Evolutionary conservation across 371 early-diverging fungal genomes (phyloP), one percentile per base, ranked within the genome.

Genomic region (Chytridiales sp.): DNA sequence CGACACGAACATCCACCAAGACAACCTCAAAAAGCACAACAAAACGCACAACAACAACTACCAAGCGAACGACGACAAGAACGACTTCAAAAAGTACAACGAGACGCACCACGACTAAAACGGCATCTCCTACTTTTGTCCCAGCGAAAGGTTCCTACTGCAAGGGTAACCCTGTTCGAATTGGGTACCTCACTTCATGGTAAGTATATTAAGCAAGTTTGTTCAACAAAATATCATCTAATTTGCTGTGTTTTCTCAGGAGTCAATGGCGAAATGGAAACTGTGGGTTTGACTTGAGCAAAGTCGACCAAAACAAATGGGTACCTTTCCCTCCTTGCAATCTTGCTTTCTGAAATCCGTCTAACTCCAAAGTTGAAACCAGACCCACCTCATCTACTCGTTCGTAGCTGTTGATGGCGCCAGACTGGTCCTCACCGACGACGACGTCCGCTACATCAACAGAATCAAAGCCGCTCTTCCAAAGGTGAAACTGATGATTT

Each of bases 181-280:
- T 56, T 13, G 57, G 57, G 4, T 56, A 56, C 32, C 30, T 56
- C 24, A 56, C 57, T 9, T 41, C 57, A 0, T 56, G 57, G 57
- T 40, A 24, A 15, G 39, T 38, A 29, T 55, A 55, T 22, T 29
- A 24, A 15, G 24, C 44, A 11, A 6, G 9, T 44, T 44, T 44
- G 8, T 44, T 19, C 24, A 11, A 44, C 19, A 44, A n/a, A n/a
- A n/a, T n/a, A n/a, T n/a, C n/a, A n/a, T n/a, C n/a, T n/a, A n/a
- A n/a, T n/a, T n/a, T n/a, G n/a, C n/a, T n/a, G n/a, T n/a, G n/a
- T n/a, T n/a, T 44, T 21, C 19, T 21, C 6, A 44, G 44, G 44
- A 11, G 11, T 8, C 21, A 29, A 22, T 48, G 32, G 30, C 48
- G 48, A 9, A 22, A 26, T 21, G 47, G 47, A 3, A 32, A n/a